Conservation (phyloP, 495 filamentous ascomycete species). For the Tuber umbilicatum region DNA sequence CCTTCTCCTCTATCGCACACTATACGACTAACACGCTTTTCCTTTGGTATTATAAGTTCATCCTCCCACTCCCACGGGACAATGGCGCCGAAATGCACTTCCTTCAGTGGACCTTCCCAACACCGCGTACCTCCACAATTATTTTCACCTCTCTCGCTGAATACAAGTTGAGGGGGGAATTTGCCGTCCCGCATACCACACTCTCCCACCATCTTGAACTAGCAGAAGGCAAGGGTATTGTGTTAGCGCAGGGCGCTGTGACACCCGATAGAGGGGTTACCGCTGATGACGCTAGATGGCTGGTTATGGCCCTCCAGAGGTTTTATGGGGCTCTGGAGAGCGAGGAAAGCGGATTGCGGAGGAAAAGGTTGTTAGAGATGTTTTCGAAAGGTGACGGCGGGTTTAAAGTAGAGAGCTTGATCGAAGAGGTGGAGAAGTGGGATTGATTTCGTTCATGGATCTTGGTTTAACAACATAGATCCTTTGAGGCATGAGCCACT, state of each 20-base stretch:
- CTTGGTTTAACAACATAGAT: background rate
- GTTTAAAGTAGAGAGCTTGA: slow-evolving; percentile 75
- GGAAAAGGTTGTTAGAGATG: slow-evolving; percentile 60
- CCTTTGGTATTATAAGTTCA: slow-evolving; percentile 55
- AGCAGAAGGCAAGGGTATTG: slow-evolving; percentile 61
- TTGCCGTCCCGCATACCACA: slow-evolving; percentile 82
- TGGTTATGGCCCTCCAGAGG: slow-evolving; percentile 89
- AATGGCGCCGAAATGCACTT: slow-evolving; percentile 75
- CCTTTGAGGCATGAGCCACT: background rate
- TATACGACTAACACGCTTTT: background rate
- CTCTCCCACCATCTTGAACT: slow-evolving; percentile 84
- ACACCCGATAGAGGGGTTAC: slow-evolving; percentile 68
- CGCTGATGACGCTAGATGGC: slow-evolving; percentile 72
- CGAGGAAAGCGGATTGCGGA: slow-evolving; percentile 49
- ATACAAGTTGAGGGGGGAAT: slow-evolving; percentile 86
- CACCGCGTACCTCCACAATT: slow-evolving; percentile 64
- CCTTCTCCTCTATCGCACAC: background rate
- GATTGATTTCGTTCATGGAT: background rate
- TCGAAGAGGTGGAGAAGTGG: slow-evolving; percentile 76
- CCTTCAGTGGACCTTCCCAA: slow-evolving; percentile 66
- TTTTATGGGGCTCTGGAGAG: slow-evolving; percentile 67
- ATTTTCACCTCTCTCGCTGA: slow-evolving; percentile 89
- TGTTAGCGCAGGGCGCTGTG: slow-evolving; percentile 77
- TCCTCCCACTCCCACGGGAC: slow-evolving; percentile 76
- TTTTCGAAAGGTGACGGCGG: slow-evolving; percentile 68